Percentiles rank a stretch among this genome's conserved stretches.
phyloP scores from a whole-genome alignment of 2,329 filamentous ascomycete genomes.

The Colletotrichum sp. region DNA sequence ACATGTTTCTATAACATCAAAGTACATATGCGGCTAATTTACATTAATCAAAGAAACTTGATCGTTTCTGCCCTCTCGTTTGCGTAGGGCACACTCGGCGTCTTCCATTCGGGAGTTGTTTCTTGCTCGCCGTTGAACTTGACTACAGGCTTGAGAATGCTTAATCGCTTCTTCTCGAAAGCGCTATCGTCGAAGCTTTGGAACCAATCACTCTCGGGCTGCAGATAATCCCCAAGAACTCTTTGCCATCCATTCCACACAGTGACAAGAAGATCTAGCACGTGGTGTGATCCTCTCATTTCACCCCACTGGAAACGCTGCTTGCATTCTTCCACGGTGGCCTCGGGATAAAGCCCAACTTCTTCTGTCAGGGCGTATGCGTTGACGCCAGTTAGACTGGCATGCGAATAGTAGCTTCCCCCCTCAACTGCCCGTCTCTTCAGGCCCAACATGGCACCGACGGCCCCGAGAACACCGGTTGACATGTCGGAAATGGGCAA shows the following conservation, averaged over 20 bases:
- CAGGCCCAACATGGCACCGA: constrained; percentile 34
- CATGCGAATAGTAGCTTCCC: constrained; percentile 33
- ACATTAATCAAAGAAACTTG: not conserved
- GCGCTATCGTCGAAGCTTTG: constrained; percentile 1
- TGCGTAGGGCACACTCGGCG: constrained; percentile 3
- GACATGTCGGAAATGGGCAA: constrained; percentile 40
- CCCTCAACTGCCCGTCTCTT: constrained; percentile 33
- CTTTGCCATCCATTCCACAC: constrained; percentile 9
- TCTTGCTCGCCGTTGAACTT: constrained; percentile 1
- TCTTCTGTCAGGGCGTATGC: constrained; percentile 29
- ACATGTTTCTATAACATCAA: not conserved
- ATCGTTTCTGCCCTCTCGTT: not conserved
- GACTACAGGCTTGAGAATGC: constrained; percentile 2
- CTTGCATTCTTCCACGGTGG: constrained; percentile 7
- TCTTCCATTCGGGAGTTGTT: constrained; percentile 5
- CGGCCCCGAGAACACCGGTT: constrained; percentile 33
- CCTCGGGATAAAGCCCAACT: constrained; percentile 32
- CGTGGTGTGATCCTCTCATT: constrained; percentile 11
- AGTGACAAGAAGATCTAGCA: constrained; percentile 6
- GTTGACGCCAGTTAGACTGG: constrained; percentile 31
- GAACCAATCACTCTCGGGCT: constrained; percentile 7
- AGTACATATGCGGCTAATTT: not conserved
- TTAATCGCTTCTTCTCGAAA: not conserved
- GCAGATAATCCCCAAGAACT: not conserved
- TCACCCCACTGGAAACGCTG: constrained; percentile 11